Conservation (phyloP, 306 rosid species). For the Cicer yamashitae region DNA sequence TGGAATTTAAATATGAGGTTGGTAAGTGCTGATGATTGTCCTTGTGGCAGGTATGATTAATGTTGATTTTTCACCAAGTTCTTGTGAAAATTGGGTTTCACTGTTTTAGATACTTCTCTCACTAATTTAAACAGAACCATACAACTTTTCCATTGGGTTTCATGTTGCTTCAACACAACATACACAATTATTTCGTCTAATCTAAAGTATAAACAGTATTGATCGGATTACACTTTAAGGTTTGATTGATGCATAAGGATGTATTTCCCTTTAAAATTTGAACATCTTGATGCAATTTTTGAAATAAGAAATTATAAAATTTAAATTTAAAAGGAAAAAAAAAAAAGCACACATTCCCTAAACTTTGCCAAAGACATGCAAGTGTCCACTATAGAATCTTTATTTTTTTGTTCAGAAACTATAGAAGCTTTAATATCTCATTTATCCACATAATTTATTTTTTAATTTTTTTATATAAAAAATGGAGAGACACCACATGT, state of each 20-base stretch:
- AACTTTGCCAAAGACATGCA: slow-evolving; percentile 10
- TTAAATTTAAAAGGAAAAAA: background rate
- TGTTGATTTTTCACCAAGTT: slow-evolving; percentile 28
- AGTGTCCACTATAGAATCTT: background rate
- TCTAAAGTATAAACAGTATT: background rate
- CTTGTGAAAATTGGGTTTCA: background rate
- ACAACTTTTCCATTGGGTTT: no score
- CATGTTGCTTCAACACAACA: no score
- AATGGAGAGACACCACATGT: background rate
- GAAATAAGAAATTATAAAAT: background rate
- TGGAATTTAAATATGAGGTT: slow-evolving; percentile 1
- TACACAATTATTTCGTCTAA: background rate
- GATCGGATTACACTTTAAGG: background rate
- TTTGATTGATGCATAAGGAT: background rate
- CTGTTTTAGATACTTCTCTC: background rate
- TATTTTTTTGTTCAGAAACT: background rate
- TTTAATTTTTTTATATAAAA: background rate
- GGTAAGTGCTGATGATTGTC: background rate
- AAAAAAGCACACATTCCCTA: background rate
- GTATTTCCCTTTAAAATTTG: background rate
- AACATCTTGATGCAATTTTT: background rate
- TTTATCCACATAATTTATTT: background rate
- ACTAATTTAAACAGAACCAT: background rate
- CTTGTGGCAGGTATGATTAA: slow-evolving; percentile 29
- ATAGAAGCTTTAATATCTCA: background rate